phyloP scores from a whole-genome alignment of 192 early-diverging fungal genomes.

The Umbelopsis sp. region DNA sequence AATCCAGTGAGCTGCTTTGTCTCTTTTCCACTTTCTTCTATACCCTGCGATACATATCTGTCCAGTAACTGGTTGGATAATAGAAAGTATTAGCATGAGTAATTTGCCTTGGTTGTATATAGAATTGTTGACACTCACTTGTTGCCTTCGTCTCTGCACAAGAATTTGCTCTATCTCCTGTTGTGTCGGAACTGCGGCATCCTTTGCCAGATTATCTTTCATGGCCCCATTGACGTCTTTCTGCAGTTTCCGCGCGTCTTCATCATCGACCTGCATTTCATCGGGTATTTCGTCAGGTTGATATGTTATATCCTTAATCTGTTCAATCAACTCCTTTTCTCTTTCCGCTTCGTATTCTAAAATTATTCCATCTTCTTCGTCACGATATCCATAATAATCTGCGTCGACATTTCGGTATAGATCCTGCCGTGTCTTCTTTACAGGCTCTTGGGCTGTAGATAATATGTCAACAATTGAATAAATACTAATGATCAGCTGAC shows the following conservation, averaged over 20 bases:
- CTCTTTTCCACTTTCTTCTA: constrained; percentile 32
- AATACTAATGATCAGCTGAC: not conserved
- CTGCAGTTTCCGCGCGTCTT: constrained; percentile 8
- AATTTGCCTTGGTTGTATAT: too few relatives aligned
- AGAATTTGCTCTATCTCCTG: constrained; percentile 78
- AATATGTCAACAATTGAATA: not conserved
- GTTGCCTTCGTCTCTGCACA: constrained; percentile 70
- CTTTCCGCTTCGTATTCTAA: constrained; percentile 76
- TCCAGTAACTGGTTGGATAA: constrained; percentile 39
- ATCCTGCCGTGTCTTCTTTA: constrained; percentile 64
- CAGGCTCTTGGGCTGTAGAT: constrained; percentile 41
- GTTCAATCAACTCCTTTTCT: constrained; percentile 46
- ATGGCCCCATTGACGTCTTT: constrained; percentile 16
- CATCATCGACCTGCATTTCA: constrained; percentile 6
- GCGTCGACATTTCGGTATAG: constrained; percentile 83
- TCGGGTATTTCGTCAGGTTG: not conserved
- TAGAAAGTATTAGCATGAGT: not conserved
- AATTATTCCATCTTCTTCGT: constrained; percentile 85
- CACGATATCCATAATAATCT: constrained; percentile 93
- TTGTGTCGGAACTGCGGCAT: constrained; percentile 62
- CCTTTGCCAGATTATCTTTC: constrained; percentile 30
- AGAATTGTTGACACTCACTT: constrained; percentile 29
- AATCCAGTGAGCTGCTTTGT: constrained; percentile 35
- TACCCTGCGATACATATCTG: constrained; percentile 46
- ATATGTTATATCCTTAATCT: constrained; percentile 7